Evolutionary conservation across 495 filamentous ascomycete species (phyloP).

Genomic region (Trypethelium eluteriae): DNA sequence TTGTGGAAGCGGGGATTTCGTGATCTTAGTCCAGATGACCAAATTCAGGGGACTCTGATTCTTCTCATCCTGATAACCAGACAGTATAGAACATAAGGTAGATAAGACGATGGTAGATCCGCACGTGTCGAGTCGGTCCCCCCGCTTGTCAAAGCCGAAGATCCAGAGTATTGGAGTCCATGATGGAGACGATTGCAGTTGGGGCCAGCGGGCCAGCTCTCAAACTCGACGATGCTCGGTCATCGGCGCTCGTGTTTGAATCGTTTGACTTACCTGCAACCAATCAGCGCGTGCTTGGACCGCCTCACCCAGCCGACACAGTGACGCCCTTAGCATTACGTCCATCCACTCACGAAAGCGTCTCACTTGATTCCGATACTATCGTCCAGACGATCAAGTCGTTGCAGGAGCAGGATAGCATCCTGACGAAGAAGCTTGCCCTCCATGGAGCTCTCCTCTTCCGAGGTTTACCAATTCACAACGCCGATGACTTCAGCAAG

Average conservation of each 20-base stretch:
- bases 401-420: conserved; percentile 23
- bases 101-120: background rate
- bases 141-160: background rate
- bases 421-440: conserved; percentile 34
- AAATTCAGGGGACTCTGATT: background rate
- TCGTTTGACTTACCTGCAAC: conserved; percentile 31
- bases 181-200: conserved; percentile 13
- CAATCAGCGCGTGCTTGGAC: conserved; percentile 39
- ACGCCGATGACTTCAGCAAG: conserved; percentile 42
- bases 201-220: background rate
- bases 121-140: background rate
- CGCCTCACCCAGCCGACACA: conserved; percentile 39
- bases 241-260: conserved; percentile 26
- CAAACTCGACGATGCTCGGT: conserved; percentile 14
- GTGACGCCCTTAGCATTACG: conserved; percentile 40
- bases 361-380: conserved; percentile 29
- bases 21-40: conserved; percentile 18
- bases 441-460: conserved; percentile 38
- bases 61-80: too few species aligned
- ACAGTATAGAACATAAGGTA: background rate
- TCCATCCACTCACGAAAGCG: conserved; percentile 23
- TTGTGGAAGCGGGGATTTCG: conserved; percentile 2
- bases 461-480: conserved; percentile 32
- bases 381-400: conserved; percentile 30
- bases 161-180: background rate